Base-by-base conservation (phyloP, 345 rosid genomes). In the Dipteronia sinensis region DNA sequence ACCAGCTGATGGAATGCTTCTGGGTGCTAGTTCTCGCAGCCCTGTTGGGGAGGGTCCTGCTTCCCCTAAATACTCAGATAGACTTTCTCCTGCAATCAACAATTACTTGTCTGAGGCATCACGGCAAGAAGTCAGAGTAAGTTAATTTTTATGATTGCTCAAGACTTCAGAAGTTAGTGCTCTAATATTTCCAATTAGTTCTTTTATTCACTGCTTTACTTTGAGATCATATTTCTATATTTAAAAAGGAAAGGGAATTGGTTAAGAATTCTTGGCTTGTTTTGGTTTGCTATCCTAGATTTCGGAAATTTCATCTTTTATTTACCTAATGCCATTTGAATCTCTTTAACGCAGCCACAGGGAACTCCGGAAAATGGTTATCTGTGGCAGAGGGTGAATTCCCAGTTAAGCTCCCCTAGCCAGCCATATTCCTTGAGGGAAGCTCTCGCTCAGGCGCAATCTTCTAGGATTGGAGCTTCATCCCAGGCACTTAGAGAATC, bases 391-490 rank as follows among this genome's bases (percentile, higher is more conserved):
- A 92, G 99, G 81, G 97, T 92, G 81, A 96, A 92, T 85, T 94
- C 99, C 79, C 99, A 96, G 87, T 79, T 94, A 80, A 93, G 97
- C 86, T 96, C 99, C 65, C 99, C 99, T 34, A 92, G 94, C 85
- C 99, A 96, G 85, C 99, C 99, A 38, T 96, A 94, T 86, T 96
- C 99, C 56, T 83, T 96, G 77, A 89, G 99, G 88, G 99, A 96
- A 89, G 98, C 99, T 83, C 89, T 96, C 58, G 97, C 97, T 69
- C 99, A 96, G 86, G 99, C 97, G 51, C 99, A 96, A 80, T 96
- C 98, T 69, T 96, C 98, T 8, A 93, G 99, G 83, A 94, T 94
- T 76, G 99, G 98, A 79, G 98, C 99, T 85, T 96, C 98, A 23
- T 93, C 98, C 59, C 99, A 96, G 87, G 99, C 97, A 72, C 90